Conservation (phyloP, 2,329 filamentous ascomycete genomes). For the Aspergillus fumigatus region DNA sequence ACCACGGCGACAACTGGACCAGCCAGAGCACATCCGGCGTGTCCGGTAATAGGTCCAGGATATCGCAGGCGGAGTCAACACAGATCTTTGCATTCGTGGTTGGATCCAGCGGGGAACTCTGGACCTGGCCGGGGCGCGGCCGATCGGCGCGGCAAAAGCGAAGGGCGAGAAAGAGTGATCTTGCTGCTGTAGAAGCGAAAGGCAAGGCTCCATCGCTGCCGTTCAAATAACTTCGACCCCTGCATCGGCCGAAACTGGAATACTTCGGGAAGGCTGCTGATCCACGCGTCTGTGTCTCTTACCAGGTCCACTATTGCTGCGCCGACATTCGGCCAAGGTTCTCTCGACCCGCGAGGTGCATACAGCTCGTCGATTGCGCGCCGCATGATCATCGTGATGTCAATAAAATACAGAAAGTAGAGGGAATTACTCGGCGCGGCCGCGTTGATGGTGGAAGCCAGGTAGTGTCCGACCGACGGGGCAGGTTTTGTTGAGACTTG, state of each 20-base stretch:
- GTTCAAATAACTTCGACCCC: neutral
- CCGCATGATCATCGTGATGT: slow-evolving; percentile 2
- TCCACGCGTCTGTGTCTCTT: slow-evolving; percentile 1
- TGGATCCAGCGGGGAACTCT: neutral
- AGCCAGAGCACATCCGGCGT: neutral
- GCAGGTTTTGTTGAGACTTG: neutral
- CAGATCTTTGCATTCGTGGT: neutral
- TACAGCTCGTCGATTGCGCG: slow-evolving; percentile 3
- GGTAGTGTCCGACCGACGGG: neutral
- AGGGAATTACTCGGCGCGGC: slow-evolving; percentile 1
- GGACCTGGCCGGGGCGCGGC: neutral
- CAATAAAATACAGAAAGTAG: slow-evolving; percentile 3
- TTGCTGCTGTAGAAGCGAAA: slow-evolving; percentile 2
- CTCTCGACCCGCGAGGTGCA: neutral
- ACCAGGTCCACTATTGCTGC: slow-evolving; percentile 1
- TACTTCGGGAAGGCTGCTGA: neutral
- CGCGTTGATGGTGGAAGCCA: neutral
- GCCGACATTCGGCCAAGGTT: neutral
- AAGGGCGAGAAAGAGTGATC: neutral
- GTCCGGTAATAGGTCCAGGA: neutral
- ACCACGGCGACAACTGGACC: neutral
- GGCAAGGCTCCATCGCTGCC: neutral
- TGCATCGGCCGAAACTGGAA: neutral
- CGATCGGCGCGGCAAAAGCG: neutral
- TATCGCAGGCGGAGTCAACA: neutral